Evolutionary conservation across 1,139 yeast genomes (phyloP).

Genomic region (Geotrichum bryndzae): DNA sequence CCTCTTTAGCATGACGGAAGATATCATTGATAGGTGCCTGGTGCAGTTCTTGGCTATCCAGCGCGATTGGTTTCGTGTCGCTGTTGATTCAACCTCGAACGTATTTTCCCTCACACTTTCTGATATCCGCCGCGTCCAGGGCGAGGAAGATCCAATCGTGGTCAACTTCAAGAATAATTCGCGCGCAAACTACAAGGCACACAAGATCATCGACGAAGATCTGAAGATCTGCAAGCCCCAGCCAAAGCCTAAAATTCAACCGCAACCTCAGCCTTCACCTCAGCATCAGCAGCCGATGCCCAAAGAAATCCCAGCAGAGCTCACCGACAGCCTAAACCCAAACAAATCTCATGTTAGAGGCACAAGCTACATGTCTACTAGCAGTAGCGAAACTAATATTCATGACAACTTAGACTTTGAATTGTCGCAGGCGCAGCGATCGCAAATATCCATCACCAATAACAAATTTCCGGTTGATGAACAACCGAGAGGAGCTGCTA

Average conservation of each 20-base stretch:
- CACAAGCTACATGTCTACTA: neutral
- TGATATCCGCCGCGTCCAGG: conserved; percentile 7
- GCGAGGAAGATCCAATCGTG: conserved; percentile 11
- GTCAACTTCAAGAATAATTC: conserved; percentile 1
- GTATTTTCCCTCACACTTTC: conserved; percentile 17
- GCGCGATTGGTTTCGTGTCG: conserved; percentile 27
- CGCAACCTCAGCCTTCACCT: neutral
- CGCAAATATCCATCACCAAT: neutral
- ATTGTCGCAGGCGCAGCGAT: neutral
- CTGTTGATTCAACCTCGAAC: conserved; percentile 27
- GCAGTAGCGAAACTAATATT: neutral
- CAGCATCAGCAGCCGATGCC: neutral
- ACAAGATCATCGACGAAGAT: conserved; percentile 4
- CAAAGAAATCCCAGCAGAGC: neutral
- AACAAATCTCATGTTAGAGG: neutral
- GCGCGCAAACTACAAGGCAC: neutral
- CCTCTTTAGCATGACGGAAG: conserved; percentile 25
- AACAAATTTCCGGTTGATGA: neutral
- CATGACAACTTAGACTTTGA: neutral
- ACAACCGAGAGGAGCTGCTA: neutral
- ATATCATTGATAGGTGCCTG: conserved; percentile 24
- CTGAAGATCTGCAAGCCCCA: conserved; percentile 2
- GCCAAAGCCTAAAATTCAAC: neutral
- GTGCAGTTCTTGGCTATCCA: conserved; percentile 26
- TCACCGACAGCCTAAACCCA: neutral